Conservation (phyloP, 2,329 filamentous ascomycete genomes). For the Pseudogymnoascus sp. region DNA sequence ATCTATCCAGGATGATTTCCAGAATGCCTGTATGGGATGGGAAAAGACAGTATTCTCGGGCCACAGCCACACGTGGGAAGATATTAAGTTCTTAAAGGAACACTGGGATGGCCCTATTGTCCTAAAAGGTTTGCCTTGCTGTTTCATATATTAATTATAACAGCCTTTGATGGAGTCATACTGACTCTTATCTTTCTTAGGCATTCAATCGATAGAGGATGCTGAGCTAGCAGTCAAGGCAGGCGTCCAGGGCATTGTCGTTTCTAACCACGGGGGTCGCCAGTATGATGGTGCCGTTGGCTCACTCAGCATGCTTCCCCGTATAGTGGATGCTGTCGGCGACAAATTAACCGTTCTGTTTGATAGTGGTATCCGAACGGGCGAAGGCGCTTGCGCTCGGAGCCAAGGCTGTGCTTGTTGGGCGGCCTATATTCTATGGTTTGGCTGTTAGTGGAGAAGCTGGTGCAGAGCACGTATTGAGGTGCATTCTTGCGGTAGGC, state of each 20-base stretch:
- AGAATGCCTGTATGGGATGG: constrained; percentile 53
- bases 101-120: constrained; percentile 52
- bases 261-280: constrained; percentile 50
- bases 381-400: constrained; percentile 54
- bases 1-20: constrained; percentile 45
- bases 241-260: constrained; percentile 54
- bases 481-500: constrained; percentile 45
- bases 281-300: constrained; percentile 56
- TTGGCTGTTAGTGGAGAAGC: constrained; percentile 53
- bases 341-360: constrained; percentile 44
- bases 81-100: constrained; percentile 52
- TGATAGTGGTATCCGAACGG: constrained; percentile 51
- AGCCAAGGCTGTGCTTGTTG: constrained; percentile 56
- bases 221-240: constrained; percentile 51
- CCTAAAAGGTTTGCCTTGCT: constrained; percentile 31
- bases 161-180: constrained; percentile 44
- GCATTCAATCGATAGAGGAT: constrained; percentile 50
- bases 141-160: neutral
- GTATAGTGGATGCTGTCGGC: constrained; percentile 39
- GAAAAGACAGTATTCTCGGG: constrained; percentile 60
- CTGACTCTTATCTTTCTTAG: constrained; percentile 49
- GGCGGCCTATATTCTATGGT: constrained; percentile 54
- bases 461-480: constrained; percentile 55
- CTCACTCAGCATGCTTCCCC: constrained; percentile 52
- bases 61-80: constrained; percentile 55